Conservation (phyloP, 192 early-diverging fungal species). For the Geranomyces variabilis region DNA sequence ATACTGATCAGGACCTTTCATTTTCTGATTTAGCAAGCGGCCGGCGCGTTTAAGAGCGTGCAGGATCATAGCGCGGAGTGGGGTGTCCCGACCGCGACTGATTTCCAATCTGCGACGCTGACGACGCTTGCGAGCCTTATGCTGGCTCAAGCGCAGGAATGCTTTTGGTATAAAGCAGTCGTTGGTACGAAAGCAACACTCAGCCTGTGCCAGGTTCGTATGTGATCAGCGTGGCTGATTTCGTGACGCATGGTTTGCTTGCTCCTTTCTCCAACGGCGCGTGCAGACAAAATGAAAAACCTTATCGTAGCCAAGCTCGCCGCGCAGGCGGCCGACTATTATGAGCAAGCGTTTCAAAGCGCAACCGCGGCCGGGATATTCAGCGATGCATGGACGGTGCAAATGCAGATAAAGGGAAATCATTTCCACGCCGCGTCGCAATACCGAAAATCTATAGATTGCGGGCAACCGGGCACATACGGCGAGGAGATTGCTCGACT, state of each 20-base stretch:
- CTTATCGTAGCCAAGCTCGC: slow-evolving; percentile 78
- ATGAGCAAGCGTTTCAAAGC: slow-evolving; percentile 67
- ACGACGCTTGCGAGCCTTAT: slow-evolving; percentile 72
- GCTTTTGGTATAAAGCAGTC: slow-evolving; percentile 86
- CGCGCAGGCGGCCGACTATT: slow-evolving; percentile 70
- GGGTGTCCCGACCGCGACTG: slow-evolving; percentile 70
- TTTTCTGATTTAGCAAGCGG: slow-evolving; percentile 58
- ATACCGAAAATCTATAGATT: slow-evolving; percentile 72
- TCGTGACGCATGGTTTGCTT: not conserved
- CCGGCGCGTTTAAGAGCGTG: slow-evolving; percentile 66
- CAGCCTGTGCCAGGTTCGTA: too few species aligned
- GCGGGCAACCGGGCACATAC: slow-evolving; percentile 53
- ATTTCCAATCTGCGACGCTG: slow-evolving; percentile 72
- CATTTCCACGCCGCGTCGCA: slow-evolving; percentile 81
- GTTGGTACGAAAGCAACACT: slow-evolving; percentile 35
- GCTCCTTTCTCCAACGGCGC: too few species aligned
- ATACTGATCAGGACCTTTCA: too few species aligned
- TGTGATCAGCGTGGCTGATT: not conserved
- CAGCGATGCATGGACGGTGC: slow-evolving; percentile 64
- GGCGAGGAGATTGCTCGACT: slow-evolving; percentile 87
- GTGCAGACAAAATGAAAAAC: slow-evolving; percentile 76
- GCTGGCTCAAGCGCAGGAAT: slow-evolving; percentile 94
- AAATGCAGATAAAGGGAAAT: slow-evolving; percentile 73
- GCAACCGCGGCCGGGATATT: slow-evolving; percentile 61
- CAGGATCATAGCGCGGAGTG: slow-evolving; percentile 22